Base-by-base conservation (phyloP, 2,329 filamentous ascomycete species). In the Cytospora leucostoma region DNA sequence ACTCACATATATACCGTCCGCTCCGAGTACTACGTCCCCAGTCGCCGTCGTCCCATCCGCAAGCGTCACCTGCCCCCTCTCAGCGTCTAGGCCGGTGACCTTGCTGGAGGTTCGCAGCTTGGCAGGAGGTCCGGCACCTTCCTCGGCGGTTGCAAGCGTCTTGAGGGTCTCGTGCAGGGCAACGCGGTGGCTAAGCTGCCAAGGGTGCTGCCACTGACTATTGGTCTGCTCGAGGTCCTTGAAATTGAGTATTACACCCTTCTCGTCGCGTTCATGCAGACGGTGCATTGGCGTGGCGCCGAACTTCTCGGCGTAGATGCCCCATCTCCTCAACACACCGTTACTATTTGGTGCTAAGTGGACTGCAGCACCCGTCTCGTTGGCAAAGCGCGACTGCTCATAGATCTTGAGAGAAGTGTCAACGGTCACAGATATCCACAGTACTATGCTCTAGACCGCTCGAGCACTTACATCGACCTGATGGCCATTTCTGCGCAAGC, bases 291-390 rank as follows among this genome's bases (percentile, higher is more conserved):
- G 54, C 54, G 70, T 73, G 11, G 73, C 78, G 4, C 77, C 77
- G 44, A 78, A 74, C 0, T 66, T 65, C 67, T 79, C 77, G 5
- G 76, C 74, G 0, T 68, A 68, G 19, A 80, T 71, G 2, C 77
- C 78, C 66, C 75, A 74, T 52, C 71, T 71, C 7, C 74, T 73
- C 12, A 89, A 74, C 2, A 88, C 72, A 0, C 84, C 83, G 70
- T 87, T 86, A 2, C 80, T 76, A 68, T 89, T 90, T 0, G 87
- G 85, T 0, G 83, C 80, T 5, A 89, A 71, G 68, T 88, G 85
- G n/a, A 89, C 79, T 0, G 86, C 86, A 3, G 86, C 85, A 0
- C 86, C 86, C 1, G 79, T 74, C 71, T 88, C 85, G 57, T 76
- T 80, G 17, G 81, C 80, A 38, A 87, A 80, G 1, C 75, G 75